phyloP scores from a whole-genome alignment of 2,329 filamentous ascomycete species.

The Monilinia fructigena region DNA sequence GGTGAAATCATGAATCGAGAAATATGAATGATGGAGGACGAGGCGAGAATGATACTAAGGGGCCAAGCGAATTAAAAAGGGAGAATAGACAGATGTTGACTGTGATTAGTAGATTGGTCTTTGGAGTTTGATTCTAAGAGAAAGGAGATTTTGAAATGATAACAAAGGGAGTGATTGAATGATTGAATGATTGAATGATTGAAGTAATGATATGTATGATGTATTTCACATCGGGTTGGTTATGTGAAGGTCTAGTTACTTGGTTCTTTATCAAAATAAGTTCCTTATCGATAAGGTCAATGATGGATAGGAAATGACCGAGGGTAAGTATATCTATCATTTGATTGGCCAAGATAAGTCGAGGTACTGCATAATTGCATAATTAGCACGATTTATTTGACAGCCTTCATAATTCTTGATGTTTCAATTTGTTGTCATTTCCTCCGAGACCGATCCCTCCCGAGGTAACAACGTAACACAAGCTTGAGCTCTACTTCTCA shows the following conservation, averaged over 20 bases:
- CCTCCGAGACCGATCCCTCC: neutral
- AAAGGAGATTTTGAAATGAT: neutral
- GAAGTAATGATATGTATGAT: no score
- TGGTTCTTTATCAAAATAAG: no score
- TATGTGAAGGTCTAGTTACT: neutral
- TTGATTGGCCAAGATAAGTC: no score
- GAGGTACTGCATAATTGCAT: no score
- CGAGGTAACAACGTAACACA: neutral
- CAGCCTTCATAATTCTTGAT: neutral
- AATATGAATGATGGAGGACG: neutral
- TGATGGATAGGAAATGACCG: neutral
- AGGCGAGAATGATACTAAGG: neutral
- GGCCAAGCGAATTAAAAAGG: neutral
- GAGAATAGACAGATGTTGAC: neutral
- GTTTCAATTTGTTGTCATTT: neutral
- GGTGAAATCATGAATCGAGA: neutral
- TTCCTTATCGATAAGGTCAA: no score
- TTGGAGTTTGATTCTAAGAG: neutral
- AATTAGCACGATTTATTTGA: neutral
- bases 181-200: no score
- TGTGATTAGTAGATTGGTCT: neutral
- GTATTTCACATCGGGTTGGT: no score
- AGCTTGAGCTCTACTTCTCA: neutral
- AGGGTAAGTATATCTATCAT: neutral
- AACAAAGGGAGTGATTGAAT: no score